Conservation (phyloP, 1,139 yeast species). For the Zygoascus hellenicus region DNA sequence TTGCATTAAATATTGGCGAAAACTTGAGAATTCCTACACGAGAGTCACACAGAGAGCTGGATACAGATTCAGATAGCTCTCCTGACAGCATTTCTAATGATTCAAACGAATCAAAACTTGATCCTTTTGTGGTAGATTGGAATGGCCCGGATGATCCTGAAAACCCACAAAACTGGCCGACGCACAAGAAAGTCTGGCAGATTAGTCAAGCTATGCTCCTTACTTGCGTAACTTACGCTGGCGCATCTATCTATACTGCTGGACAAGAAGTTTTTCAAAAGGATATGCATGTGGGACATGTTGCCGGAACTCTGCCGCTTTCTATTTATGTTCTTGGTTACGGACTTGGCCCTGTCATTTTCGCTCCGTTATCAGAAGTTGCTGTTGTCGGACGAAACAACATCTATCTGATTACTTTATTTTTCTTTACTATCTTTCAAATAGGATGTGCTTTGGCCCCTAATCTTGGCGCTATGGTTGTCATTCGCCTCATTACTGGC, state of each 20-base stretch:
- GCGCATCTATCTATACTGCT: slow-evolving; percentile 57
- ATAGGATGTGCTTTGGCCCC: slow-evolving; percentile 44
- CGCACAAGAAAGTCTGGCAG: slow-evolving; percentile 37
- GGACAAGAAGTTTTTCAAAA: slow-evolving; percentile 42
- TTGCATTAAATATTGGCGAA: background rate
- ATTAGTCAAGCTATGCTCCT: slow-evolving; percentile 41
- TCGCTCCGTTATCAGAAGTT: slow-evolving; percentile 51
- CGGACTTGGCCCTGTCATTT: slow-evolving; percentile 50
- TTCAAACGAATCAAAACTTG: background rate
- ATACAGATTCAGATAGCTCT: background rate
- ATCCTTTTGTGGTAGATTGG: slow-evolving; percentile 35
- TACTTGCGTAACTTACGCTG: slow-evolving; percentile 53
- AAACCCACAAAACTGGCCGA: slow-evolving; percentile 54
- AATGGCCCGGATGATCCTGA: slow-evolving; percentile 52
- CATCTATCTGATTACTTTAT: slow-evolving; percentile 48
- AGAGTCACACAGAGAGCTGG: too few species aligned
- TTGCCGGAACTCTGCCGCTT: slow-evolving; percentile 44
- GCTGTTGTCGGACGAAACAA: slow-evolving; percentile 49
- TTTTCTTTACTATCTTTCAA: slow-evolving; percentile 52
- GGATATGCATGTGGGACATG: slow-evolving; percentile 40
- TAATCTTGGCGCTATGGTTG: slow-evolving; percentile 45
- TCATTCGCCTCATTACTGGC: slow-evolving; percentile 75
- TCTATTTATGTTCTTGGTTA: slow-evolving; percentile 55
- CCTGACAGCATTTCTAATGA: background rate
- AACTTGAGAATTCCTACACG: too few species aligned